Conservation (phyloP, 495 filamentous ascomycete species). For the Lepraria neglecta region DNA sequence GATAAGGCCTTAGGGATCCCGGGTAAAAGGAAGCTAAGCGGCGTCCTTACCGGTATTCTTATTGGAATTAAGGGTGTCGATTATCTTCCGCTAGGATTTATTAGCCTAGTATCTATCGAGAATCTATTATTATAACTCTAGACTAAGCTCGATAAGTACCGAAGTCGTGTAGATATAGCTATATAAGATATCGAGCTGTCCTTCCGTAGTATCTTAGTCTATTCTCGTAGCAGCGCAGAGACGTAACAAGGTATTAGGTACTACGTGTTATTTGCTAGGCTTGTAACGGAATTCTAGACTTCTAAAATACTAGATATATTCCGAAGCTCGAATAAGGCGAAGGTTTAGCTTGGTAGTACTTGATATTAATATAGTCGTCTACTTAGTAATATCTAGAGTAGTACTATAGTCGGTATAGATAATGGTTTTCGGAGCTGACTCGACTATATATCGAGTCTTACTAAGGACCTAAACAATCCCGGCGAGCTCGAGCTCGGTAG, state of each 20-base stretch:
- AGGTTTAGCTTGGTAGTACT: not conserved
- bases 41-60: no score
- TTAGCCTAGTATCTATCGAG: no score
- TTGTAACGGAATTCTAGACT: not conserved
- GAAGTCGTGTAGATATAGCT: not conserved
- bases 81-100: no score
- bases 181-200: not conserved
- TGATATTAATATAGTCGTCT: not conserved
- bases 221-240: not conserved
- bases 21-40: no score
- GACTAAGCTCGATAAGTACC: no score
- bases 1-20: no score
- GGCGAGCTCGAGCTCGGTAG: no score
- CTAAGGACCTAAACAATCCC: no score
- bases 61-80: no score
- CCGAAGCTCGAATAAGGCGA: not conserved
- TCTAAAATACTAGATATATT: not conserved
- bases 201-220: not conserved
- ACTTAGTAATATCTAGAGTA: not conserved
- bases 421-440: not conserved
- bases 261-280: not conserved
- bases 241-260: not conserved
- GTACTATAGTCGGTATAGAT: not conserved
- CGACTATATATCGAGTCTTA: no score
- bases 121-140: no score